These are phyloP conservation scores for Eucalyptus erythrocorys DNA, from an alignment of 345 rosid genomes.

Conservation along the genomic window DNA sequence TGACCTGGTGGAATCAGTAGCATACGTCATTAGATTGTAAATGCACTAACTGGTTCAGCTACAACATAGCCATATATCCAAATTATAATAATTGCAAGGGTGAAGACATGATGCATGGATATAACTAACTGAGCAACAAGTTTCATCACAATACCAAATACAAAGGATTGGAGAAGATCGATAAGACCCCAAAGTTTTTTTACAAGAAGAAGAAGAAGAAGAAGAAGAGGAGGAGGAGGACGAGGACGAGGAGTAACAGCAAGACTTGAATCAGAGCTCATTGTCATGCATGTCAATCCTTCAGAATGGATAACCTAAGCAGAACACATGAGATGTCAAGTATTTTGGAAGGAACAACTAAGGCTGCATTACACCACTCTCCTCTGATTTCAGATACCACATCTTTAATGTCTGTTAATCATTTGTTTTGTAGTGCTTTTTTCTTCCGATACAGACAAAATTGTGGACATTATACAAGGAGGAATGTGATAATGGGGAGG, in stretches of 20 bases:
- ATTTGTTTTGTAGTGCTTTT: neutral
- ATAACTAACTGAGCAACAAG: neutral
- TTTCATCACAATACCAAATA: neutral
- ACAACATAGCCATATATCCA: neutral
- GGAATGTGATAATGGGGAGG: neutral
- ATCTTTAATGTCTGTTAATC: neutral
- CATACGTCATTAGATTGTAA: neutral
- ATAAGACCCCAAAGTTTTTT: neutral
- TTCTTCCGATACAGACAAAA: neutral
- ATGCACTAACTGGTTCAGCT: neutral
- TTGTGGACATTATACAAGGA: neutral
- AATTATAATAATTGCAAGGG: neutral
- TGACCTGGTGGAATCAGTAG: constrained; percentile 20
- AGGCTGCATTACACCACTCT: neutral
- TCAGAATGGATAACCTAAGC: constrained; percentile 66
- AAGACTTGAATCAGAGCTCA: constrained; percentile 64
- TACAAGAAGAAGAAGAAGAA: neutral
- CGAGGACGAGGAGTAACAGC: too few relatives aligned
- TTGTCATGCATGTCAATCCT: constrained; percentile 61
- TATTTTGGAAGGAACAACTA: neutral
- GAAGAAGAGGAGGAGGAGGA: too few relatives aligned
- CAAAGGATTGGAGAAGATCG: neutral
- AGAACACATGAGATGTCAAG: neutral
- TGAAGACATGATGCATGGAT: neutral
- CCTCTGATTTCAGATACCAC: neutral